Evolutionary conservation across 1,284 basidiomycete genomes (phyloP), one percentile per base, ranked within the genome.

Genomic region (Flammula alnicola): DNA sequence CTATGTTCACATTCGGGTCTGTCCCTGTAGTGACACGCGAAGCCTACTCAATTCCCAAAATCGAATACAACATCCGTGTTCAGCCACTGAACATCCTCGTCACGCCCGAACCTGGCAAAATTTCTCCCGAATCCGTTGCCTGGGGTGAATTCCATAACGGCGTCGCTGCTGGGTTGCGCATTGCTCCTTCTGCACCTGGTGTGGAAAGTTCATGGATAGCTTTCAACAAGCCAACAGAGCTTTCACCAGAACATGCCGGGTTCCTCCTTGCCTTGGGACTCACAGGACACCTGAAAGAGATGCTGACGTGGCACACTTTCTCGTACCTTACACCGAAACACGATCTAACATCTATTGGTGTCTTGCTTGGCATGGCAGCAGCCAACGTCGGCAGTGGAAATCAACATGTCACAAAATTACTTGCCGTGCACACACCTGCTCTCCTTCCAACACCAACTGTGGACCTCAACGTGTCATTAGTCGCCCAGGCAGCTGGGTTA

Each of bases 111-210:
- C 58, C 70, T 20, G 83, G 83, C 31, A 88, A 85, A 64, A 79
- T 91, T 47, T 73, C 80, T 4, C 58, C 67, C 3, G 95, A 96
- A 35, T 86, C 84, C 30, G 70, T 84, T 7, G 84, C 81, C 49
- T 99, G 96, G 97, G 94, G 94, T 12, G 91, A 95, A 53, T 99
- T 99, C 69, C 95, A 99, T 70, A 96, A 97, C 55, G 97, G 97
- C 12, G 95, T 97, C 0, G 92, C 95, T 1, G 90, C 93, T 1
- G 96, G 90, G 1, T 70, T 99, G 48, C 84, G 91, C 4, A 85
- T 95, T 44, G 84, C 88, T 0, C 83, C 89, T 0, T 80, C 84
- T n/a, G 81, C 87, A n/a, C 73, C 77, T 44, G 84, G 84, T 14
- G 81, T 95, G 33, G 91, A 94, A 63, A 92, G 89, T 54, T 93